Base-by-base conservation (phyloP, 2,329 filamentous ascomycete genomes). In the Didymella segeticola region DNA sequence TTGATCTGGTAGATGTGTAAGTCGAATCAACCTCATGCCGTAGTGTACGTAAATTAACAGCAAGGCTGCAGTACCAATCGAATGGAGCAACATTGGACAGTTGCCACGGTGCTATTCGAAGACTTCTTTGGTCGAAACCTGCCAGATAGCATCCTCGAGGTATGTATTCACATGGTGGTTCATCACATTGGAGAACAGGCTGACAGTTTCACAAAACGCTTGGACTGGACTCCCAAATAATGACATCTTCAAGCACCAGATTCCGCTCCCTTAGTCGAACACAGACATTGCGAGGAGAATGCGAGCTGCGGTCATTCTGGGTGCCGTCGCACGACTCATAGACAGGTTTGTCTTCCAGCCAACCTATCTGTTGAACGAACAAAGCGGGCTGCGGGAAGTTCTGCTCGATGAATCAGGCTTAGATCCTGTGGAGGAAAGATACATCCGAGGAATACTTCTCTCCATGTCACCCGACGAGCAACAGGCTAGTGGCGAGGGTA, bases 181-280 rank as follows among this genome's bases (percentile, higher is more conserved):
- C n/a, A n/a, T n/a, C n/a, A n/a, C n/a, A n/a, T n/a, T n/a, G n/a
- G n/a, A n/a, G n/a, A n/a, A n/a, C 20, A 2, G 17, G 37, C 56
- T 51, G 17, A 58, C 37, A 14, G 11, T 14, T n/a, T 7, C 12
- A 30, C 39, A 47, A 38, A 56, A 25, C 12, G 56, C 45, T 41
- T 53, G 52, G 55, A 33, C 26, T 12, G 25, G 33, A 37, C 31
- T 49, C 6, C 26, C 11, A 6, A 37, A 53, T 14, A 41, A 46
- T 41, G 26, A 42, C 2, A 27, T 46, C 15, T 45, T 58, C 58
- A 20, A 61, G 25, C 42, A 53, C 30, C 27, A 45, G 45, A 55
- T 75, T 8, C 73, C 73, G 2, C 55, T 76, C 4, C 64, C 62
- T 6, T 43, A 63, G 19, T 70, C 67, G 11, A 75, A 75, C 56